phyloP scores from a whole-genome alignment of 2,329 filamentous ascomycete species.

The Leptosphaerulina australis region DNA sequence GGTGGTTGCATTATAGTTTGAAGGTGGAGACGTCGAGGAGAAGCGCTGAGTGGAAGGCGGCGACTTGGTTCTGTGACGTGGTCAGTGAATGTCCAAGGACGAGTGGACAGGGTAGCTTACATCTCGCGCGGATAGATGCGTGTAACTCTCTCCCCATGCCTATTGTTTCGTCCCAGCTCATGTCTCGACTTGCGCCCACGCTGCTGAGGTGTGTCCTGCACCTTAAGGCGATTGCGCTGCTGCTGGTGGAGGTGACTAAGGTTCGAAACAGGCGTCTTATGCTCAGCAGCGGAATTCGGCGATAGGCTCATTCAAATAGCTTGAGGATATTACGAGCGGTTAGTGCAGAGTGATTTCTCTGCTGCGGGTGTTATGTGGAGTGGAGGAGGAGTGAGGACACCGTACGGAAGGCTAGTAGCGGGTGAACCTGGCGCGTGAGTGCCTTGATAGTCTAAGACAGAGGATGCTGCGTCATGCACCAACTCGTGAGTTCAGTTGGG shows the following conservation, averaged over 20 bases:
- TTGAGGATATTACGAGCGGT: constrained; percentile 13
- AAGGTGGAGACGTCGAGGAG: constrained; percentile 42
- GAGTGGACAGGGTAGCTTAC: constrained; percentile 34
- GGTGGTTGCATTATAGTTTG: constrained; percentile 47
- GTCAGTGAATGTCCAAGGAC: constrained; percentile 12
- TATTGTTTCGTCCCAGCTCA: constrained; percentile 50
- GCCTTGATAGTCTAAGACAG: constrained; percentile 27
- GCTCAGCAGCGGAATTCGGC: constrained; percentile 39
- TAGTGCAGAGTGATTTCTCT: constrained; percentile 17
- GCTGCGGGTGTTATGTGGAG: constrained; percentile 15
- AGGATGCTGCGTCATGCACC: constrained; percentile 36
- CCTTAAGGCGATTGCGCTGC: constrained; percentile 42
- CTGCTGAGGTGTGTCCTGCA: constrained; percentile 43
- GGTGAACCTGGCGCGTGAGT: constrained; percentile 25
- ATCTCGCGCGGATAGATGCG: constrained; percentile 50
- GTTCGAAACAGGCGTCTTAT: constrained; percentile 42
- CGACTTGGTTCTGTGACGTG: constrained; percentile 44
- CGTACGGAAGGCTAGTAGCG: constrained; percentile 3
- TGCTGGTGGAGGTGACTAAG: constrained; percentile 46
- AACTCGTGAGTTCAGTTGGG: constrained; percentile 25
- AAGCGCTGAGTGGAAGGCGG: constrained; percentile 43
- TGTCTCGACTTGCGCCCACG: constrained; percentile 47
- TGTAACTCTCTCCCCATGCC: constrained; percentile 46
- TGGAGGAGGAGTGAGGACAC: constrained; percentile 9
- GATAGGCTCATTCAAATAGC: constrained; percentile 50